A percentile compares a stretch with the other conserved stretches of the same genome.
These are phyloP conservation scores for Pythium periplocum DNA, from an alignment of 352 stramenopile species.

Conservation along the genomic window DNA sequence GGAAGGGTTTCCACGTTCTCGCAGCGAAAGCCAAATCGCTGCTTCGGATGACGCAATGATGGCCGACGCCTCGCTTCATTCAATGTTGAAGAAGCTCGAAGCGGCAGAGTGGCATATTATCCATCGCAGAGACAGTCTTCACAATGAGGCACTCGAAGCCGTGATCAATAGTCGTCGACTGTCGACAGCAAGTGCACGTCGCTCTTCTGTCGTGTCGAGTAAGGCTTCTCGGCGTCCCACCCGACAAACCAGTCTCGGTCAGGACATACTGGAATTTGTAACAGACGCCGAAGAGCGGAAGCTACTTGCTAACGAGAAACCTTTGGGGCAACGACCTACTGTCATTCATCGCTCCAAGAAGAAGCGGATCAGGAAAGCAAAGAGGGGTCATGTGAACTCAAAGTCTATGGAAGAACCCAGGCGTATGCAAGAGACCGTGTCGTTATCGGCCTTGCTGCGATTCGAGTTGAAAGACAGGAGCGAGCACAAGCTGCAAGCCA, in stretches of 20 bases:
- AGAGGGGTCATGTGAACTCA: conserved; percentile 11
- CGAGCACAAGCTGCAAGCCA: background rate
- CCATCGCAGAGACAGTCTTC: conserved; percentile 30
- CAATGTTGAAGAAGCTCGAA: conserved; percentile 34
- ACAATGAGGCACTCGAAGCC: background rate
- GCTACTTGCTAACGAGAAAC: background rate
- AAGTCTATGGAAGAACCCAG: conserved; percentile 7
- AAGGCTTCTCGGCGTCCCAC: background rate
- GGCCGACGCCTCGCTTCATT: conserved; percentile 14
- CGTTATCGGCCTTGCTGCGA: conserved; percentile 32
- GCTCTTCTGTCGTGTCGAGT: conserved; percentile 4
- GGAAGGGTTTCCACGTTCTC: no score
- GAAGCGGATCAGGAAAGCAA: background rate
- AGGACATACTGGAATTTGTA: conserved; percentile 25
- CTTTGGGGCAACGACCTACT: background rate
- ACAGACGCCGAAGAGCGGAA: conserved; percentile 29
- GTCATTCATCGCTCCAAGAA: background rate
- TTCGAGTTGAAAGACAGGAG: conserved; percentile 19
- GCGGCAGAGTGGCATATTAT: conserved; percentile 42
- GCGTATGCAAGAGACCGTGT: conserved; percentile 12
- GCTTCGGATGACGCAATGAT: background rate
- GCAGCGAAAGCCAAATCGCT: background rate
- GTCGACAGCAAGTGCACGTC: background rate
- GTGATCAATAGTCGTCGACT: background rate
- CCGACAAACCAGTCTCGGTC: background rate